Percentiles rank a stretch among this genome's conserved stretches.
These are phyloP conservation scores for Penicillium canescens DNA, from an alignment of 495 filamentous ascomycete species.

Conservation along the genomic window DNA sequence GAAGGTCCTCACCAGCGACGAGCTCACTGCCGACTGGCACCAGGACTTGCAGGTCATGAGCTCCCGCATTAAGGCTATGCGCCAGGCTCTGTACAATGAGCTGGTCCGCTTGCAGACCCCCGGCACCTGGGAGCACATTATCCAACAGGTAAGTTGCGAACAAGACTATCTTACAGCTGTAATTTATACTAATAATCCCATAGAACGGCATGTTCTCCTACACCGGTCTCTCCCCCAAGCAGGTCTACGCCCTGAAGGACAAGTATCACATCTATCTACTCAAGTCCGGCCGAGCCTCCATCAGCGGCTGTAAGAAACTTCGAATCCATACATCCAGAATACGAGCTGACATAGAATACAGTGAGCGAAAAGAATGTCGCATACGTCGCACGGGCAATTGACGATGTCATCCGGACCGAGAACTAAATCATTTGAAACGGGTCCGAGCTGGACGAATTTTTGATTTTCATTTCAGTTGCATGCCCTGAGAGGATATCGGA, in stretches of 20 bases:
- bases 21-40: constrained; percentile 48
- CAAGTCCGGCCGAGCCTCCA: constrained; percentile 48
- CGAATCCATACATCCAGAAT: background rate
- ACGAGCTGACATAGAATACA: constrained; percentile 32
- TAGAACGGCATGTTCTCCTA: constrained; percentile 57
- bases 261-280: constrained; percentile 52
- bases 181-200: constrained; percentile 9
- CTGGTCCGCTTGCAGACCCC: constrained; percentile 44
- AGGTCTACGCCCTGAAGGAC: constrained; percentile 46
- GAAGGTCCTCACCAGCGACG: constrained; percentile 41
- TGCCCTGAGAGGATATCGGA: background rate
- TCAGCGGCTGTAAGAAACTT: constrained; percentile 45
- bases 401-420: constrained; percentile 47
- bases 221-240: constrained; percentile 46
- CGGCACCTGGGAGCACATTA: constrained; percentile 51
- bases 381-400: constrained; percentile 50
- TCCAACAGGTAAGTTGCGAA: constrained; percentile 38
- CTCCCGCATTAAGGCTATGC: constrained; percentile 51
- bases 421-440: constrained; percentile 19
- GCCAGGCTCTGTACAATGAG: constrained; percentile 44
- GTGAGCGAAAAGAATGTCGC: constrained; percentile 51
- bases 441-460: background rate
- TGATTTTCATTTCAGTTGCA: constrained; percentile 1
- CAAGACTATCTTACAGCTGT: background rate
- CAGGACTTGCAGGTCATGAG: constrained; percentile 52